Evolutionary conservation across 306 rosid species (phyloP), one percentile per base, ranked within the genome.

Genomic region (Glycine tomentella): DNA sequence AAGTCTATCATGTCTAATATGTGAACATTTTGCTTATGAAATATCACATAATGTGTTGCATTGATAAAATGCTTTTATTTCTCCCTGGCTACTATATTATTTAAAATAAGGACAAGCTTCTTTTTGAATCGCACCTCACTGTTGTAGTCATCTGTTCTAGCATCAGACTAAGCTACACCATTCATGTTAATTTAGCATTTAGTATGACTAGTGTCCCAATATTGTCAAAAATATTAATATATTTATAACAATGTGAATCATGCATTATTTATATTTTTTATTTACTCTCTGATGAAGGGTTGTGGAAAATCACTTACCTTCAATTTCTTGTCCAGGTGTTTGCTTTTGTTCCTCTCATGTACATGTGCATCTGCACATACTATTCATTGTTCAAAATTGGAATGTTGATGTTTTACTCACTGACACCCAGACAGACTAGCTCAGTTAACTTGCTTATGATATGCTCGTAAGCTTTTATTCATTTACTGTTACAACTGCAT

Each of bases 361-460:
- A 95, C 84, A 95, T 93, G 99, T 95, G 99, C 87, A 75, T 95
- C 73, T 95, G 99, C 90, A 95, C 99, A 58, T 95, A 95, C 83
- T 95, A 92, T 90, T 95, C 99, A 72, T 83, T 95, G 91, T 91
- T 91, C 91, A 95, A 89, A 86, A 85, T 95, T 61, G 99, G 99
- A 80, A 91, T 86, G 91, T 84, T 90, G 90, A 91, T 90, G 95
- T 91, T 95, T 76, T 95, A 95, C 90, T 92, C 97, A 38, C 76
- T 95, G 80, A 95, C 99, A 40, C 99, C 99, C 79, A 84, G 91
- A 86, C 97, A 95, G 84, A 95, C 97, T 50, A 91, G 97, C 92
- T 89, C 99, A n/a, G 99, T 95, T 77, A 93, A 90, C 90, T 90
- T 95, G 94, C 97, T 95, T 81, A 91, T 93, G 97, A 95, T 95